These are phyloP conservation scores for Tuctoria greenei DNA, from an alignment of 176 grass and related monocot genomes.

Conservation along the genomic window DNA sequence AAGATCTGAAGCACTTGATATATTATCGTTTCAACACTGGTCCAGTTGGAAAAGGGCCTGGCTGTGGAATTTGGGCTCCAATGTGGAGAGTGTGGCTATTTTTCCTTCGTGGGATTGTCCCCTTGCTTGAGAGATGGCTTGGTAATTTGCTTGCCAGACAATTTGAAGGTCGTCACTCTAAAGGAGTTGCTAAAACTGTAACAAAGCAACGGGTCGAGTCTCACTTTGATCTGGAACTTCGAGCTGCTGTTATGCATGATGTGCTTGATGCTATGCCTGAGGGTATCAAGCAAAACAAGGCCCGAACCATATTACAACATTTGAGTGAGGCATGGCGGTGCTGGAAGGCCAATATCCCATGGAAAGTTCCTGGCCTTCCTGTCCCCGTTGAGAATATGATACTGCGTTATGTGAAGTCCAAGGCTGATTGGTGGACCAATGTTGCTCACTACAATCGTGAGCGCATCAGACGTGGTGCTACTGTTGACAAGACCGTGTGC, in stretches of 20 bases:
- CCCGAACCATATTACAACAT: slow-evolving; percentile 91
- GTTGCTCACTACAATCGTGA: slow-evolving; percentile 98
- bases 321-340: slow-evolving; percentile 98
- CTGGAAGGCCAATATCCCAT: slow-evolving; percentile 99
- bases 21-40: slow-evolving; percentile 99
- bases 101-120: slow-evolving; percentile 95
- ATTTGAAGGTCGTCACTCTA: slow-evolving; percentile 95
- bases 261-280: slow-evolving; percentile 99
- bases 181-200: slow-evolving; percentile 98
- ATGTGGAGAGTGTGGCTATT: slow-evolving; percentile 99
- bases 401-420: slow-evolving; percentile 97
- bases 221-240: slow-evolving; percentile 95
- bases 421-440: slow-evolving; percentile 99
- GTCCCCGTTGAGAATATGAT: slow-evolving; percentile 99
- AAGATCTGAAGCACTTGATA: slow-evolving; percentile 98
- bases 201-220: slow-evolving; percentile 98
- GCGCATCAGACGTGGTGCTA: slow-evolving; percentile 94
- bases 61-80: slow-evolving; percentile 97
- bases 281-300: slow-evolving; percentile 99
- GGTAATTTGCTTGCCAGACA: slow-evolving; percentile 91
- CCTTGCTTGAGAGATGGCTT: slow-evolving; percentile 89
- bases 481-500: slow-evolving; percentile 97
- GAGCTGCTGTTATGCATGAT: slow-evolving; percentile 99
- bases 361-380: slow-evolving; percentile 96
- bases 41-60: slow-evolving; percentile 96